Base-by-base conservation (phyloP, 331 rosid genomes). In the Quercus lobata region DNA sequence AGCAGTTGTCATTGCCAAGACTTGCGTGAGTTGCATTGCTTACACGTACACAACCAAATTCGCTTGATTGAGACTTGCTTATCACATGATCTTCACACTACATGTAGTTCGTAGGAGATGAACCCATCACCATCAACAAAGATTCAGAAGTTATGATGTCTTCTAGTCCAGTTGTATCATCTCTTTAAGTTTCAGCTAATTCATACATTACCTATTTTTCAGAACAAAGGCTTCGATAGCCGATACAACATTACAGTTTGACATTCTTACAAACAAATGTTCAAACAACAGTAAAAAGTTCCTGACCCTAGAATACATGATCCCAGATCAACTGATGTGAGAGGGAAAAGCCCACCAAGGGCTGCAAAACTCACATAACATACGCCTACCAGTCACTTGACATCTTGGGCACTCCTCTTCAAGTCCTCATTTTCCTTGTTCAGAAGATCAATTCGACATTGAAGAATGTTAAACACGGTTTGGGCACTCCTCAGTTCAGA, bases 401-500 rank as follows among this genome's bases (percentile, higher is more conserved):
- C 63, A 7, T 63, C 75, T 60, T 61, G 52, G 14, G 35, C 4
- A 73, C 60, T 78, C 78, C 77, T 84, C 88, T 87, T 93, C 91
- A 96, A 73, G 1, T 86, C 93, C 72, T 83, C 86, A 49, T 89
- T 93, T 81, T 93, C 99, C 84, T 87, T 90, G 84, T 22, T 85
- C 62, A 96, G 85, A 62, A 46, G 21, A n/a, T 93, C 97, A 3
- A 89, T 73, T 2, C 96, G 89, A 17, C 92, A 86, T 82, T 90
- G 97, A 57, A 96, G 98, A 78, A 93, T 93, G 83, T 84, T 87
- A 8, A 96, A 88, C 93, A 89, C 86, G 18, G 99, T 87, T 74
- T 90, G 97, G 34, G 24, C 90, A 7, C 97, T 96, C 89, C 83
- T 90, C 89, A 91, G 82, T 84, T 96, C 98, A 32, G 92, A 93